Evolutionary conservation across 768 basidiomycete genomes (phyloP).

Genomic region (Sarcomyxa edulis): DNA sequence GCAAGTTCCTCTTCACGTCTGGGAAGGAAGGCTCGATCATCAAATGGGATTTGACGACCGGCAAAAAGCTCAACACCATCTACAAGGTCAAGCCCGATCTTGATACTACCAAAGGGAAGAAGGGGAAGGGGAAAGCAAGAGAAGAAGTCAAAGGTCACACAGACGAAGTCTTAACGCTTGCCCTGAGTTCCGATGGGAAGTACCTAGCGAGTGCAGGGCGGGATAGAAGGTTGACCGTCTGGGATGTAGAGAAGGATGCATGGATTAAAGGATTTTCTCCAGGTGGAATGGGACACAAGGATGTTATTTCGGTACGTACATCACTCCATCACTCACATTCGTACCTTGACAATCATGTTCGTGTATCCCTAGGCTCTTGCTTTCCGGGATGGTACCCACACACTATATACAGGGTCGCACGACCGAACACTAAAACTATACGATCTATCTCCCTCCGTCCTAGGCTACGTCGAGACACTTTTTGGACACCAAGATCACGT

Average conservation of each 20-base stretch:
- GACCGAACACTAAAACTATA: conserved; percentile 91
- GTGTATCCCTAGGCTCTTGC: conserved; percentile 45
- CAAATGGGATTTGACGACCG: conserved; percentile 74
- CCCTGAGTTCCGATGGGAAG: conserved; percentile 80
- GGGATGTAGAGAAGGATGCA: conserved; percentile 70
- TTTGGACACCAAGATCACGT: conserved; percentile 96
- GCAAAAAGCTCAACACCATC: conserved; percentile 52
- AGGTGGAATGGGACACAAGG: conserved; percentile 69
- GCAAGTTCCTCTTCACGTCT: conserved; percentile 74
- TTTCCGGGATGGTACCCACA: conserved; percentile 73
- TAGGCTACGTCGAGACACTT: conserved; percentile 93
- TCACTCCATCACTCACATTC: conserved; percentile 1
- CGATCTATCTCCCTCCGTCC: conserved; percentile 61
- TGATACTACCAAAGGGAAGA: conserved; percentile 42
- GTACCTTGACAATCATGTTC: no score
- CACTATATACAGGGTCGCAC: conserved; percentile 72
- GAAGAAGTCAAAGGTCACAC: conserved; percentile 67
- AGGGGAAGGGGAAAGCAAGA: conserved; percentile 34
- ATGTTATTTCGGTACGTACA: conserved; percentile 29
- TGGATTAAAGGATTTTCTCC: conserved; percentile 81
- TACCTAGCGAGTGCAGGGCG: conserved; percentile 84
- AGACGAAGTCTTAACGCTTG: conserved; percentile 80
- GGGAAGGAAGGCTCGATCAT: conserved; percentile 90
- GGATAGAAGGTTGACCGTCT: conserved; percentile 78
- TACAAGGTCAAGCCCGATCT: conserved; percentile 48